Base-by-base conservation (phyloP, 768 basidiomycete species). In the Rhizopogon vinicolor region DNA sequence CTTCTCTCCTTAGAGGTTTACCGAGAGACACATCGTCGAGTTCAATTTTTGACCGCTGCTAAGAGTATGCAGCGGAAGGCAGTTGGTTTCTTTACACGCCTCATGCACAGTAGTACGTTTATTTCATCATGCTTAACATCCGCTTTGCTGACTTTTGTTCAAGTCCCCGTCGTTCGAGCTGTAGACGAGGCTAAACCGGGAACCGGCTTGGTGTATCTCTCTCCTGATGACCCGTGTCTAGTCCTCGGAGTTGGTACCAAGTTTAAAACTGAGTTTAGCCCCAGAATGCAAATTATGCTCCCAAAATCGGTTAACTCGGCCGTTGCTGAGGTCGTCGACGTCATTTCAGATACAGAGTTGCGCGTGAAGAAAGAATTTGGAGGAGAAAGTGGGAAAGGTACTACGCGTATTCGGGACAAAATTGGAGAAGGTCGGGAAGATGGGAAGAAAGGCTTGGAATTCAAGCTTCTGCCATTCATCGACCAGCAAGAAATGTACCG, bases 401-500 rank as follows among this genome's bases (percentile, higher is more conserved):
- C 88, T 0, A 63, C 76, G 2, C 83, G 80, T 41, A 75, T 89
- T 46, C 80, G 84, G 53, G 90, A 93, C 61, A 85, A 84, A 67
- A 59, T 84, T 50, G 75, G 78, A 37, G 88, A 92, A 64, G 64
- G 80, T 37, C 76, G 78, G 55, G 72, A 74, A 45, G 73, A 82
- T 44, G 85, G 86, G 9, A 62, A 75, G 39, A 68, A 65, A 25
- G 94, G 95, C 0, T 58, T 96, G 45, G 75, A 85, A 14, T 98
- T 85, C 79, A 93, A 94, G 72, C 77, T 75, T 40, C 71, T 98
- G 55, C 93, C 95, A 1, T 87, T 87, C 66, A 84, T 99, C 58
- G 91, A 99, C 74, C 97, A 98, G 67, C 84, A 89, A 58, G 84
- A 91, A 51, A 98, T 97, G 87, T 99, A 98, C 71, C 84, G 87